Base-by-base conservation (phyloP, 805 yeast genomes). In the Candida qinlingensis region DNA sequence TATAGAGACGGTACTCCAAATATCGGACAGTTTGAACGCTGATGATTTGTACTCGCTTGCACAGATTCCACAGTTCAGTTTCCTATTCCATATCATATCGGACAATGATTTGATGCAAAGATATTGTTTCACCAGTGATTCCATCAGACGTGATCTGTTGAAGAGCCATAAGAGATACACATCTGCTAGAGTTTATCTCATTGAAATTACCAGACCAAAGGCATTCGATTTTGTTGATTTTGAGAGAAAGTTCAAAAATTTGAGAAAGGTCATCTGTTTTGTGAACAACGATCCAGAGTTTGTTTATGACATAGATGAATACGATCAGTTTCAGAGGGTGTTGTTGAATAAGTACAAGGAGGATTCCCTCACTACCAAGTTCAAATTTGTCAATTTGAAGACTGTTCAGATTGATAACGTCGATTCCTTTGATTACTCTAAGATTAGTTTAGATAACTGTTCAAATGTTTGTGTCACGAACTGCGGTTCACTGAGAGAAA, bases 211-310 rank as follows among this genome's bases (percentile, higher is more conserved):
- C 5, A 29, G 27, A 5, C 46, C 43, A 6, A 12, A n/a, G 2
- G 29, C 38, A 4, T 39, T 39, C 28, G 33, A 39, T 3, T 19
- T 31, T 7, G 19, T 25, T 8, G 49, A 47, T 11, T 38, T 47
- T 30, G n/a, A 33, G 6, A 19, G 27, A 8, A 42, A 42, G 37
- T 47, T 47, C 25, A 5, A 38, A 4, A 27, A 39, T 6, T 31
- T 40, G 8, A 42, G 49, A 42, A 47, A 47, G 33, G 43, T 42
- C 4, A 47, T 47, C 19, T 26, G 46, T n/a, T 35, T 47, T 3
- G 13, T 39, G 10, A 40, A 40, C 26, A 29, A 5, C 4, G 19
- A 39, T 28, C 13, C 13, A 13, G 35, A 27, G 7, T 27, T 6
- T 31, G 6, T 4, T 13, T 7, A 31, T 11, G 30, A 19, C 12